Conservation (phyloP, 495 filamentous ascomycete genomes). For the Aspergillus panamensis region DNA sequence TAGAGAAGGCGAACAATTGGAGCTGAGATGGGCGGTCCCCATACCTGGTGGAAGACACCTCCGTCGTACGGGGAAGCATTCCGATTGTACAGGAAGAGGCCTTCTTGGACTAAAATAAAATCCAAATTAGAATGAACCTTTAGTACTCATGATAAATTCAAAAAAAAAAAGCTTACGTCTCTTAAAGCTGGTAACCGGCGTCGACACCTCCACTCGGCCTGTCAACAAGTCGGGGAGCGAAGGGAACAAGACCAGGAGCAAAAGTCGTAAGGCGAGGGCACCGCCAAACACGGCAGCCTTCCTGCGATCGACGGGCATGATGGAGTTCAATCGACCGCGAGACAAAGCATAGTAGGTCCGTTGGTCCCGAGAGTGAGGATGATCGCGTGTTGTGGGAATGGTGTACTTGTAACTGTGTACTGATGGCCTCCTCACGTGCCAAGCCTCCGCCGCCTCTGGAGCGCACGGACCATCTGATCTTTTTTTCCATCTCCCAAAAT, state of each 20-base stretch:
- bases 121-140: neutral
- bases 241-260: conserved; percentile 78
- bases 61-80: conserved; percentile 98
- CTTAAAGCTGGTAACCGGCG: conserved; percentile 96
- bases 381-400: neutral
- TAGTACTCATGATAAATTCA: neutral
- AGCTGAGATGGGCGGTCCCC: conserved; percentile 5
- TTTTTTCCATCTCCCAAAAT: neutral
- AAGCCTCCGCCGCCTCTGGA: conserved; percentile 28
- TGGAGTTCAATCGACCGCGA: conserved; percentile 5
- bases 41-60: conserved; percentile 90
- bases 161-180: conserved; percentile 58
- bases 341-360: conserved; percentile 14
- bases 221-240: conserved; percentile 81
- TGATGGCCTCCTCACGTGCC: conserved; percentile 20
- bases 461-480: conserved; percentile 39
- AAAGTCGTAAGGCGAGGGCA: conserved; percentile 74
- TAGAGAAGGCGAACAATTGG: conserved; percentile 1
- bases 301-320: conserved; percentile 66
- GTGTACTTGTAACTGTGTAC: conserved; percentile 25
- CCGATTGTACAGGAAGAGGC: conserved; percentile 89
- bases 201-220: conserved; percentile 92
- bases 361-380: conserved; percentile 6
- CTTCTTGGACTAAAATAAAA: conserved; percentile 73
- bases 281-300: conserved; percentile 71